Base-by-base conservation (phyloP, 2,329 filamentous ascomycete genomes). In the Macrophomina pseudophaseolina region DNA sequence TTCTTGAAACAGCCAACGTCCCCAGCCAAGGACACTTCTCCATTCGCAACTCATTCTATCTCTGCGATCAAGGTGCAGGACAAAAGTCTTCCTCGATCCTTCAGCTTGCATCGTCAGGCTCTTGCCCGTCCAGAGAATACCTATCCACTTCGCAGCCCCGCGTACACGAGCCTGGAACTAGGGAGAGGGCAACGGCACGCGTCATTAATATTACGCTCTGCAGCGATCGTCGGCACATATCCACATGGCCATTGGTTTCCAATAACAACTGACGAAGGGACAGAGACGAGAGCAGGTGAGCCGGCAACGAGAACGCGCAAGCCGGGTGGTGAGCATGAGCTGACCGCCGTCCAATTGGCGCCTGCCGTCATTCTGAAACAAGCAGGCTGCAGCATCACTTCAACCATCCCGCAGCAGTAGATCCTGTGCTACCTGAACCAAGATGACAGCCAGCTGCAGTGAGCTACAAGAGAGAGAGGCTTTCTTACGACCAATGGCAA, bases 281-380 rank as follows among this genome's bases (percentile, higher is more conserved):
- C 23, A 28, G n/a, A 18, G 40, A 60, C 42, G 56, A 60, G 56
- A 60, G 56, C 56, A 44, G 40, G 40, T 23, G 14, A 35, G 56
- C 28, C 42, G 56, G 56, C 56, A 60, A 40, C 12, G n/a, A 60
- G 56, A 60, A 46, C 56, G 42, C 56, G 56, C 56, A 60, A 60
- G 56, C 56, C 56, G 56, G 52, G 40, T 60, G 42, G 56, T 60
- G 56, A 60, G 56, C 56, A 23, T 60, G 56, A 28, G 56, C 56
- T 60, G 56, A 60, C 56, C 56, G 23, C 18, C 23, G n/a, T 60
- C 56, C 56, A 60, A 60, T 60, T 14, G 56, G 12, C 40, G 14
- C 7, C 56, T n/a, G 40, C 56, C 56, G 56, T 60, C 56, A 48
- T 46, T 60, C 42, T 60, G 56, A 60, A 60, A 60, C 56, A 60